Base-by-base conservation (phyloP, 208 protist species). In the Trypanosoma brucei region DNA sequence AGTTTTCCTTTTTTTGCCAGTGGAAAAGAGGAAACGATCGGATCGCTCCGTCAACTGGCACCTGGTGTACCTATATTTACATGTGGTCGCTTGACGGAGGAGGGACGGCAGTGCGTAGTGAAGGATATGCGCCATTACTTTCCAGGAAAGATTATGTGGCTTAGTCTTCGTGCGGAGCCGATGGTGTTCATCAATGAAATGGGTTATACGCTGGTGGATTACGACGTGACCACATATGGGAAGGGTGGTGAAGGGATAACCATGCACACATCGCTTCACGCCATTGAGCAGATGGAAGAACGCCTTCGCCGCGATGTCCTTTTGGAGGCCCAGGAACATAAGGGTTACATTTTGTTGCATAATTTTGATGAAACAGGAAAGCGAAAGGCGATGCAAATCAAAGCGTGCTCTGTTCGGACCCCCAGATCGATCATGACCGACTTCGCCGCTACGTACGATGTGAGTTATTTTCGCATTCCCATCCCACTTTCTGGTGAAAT, bases 271-370 rank as follows among this genome's bases (percentile, higher is more conserved):
- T 92, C 88, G 9, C n/a, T 84, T 54, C 58, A 86, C 39, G 76
- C 69, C 22, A 91, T 94, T 45, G 85, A 94, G 70, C 81, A 94
- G 73, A 91, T 94, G 36, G 84, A 94, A 71, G 88, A 94, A 48
- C 88, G 88, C 37, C 73, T 94, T 34, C 72, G 85, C 11, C 68
- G 79, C 4, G 88, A 94, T 65, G 88, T 94, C 40, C 54, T 89
- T 65, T 66, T 89, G 33, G 84, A 94, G 70, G 70, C 88, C 38
- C 81, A 86, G 70, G 85, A 88, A 60, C 79, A 89, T 59, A 74
- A 78, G 38, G 85, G 85, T 62, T 68, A 60, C 11, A 88, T 92
- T 38, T 54, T 94, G 31, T 63, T 94, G 54, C 88, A 94, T 65
- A 68, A 62, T 40, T 73, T 92, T 49, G 68, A 76, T 33, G 60